Evolutionary conservation across 108 stramenopile genomes (phyloP).

Genomic region (Pinguiococcus pyrenoidosus): DNA sequence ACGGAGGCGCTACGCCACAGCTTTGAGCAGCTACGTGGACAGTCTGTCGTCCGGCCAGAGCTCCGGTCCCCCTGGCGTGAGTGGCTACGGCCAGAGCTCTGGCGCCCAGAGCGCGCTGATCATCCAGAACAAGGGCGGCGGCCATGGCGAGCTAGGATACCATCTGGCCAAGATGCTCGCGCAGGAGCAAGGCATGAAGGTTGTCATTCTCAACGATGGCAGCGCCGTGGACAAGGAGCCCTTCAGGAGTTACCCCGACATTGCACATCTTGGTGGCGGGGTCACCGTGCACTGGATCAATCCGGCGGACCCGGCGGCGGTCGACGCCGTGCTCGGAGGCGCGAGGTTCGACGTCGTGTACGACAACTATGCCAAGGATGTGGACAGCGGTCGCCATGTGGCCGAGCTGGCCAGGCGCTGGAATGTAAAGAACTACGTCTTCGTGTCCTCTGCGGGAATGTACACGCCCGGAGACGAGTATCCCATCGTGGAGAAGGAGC

Average conservation of each 20-base stretch:
- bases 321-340: constrained; percentile 8
- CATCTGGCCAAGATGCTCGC: constrained; percentile 18
- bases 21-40: too few relatives aligned
- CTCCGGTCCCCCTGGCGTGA: too few relatives aligned
- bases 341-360: constrained; percentile 20
- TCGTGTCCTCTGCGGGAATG: constrained; percentile 26
- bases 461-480: constrained; percentile 21
- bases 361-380: constrained; percentile 28
- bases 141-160: constrained; percentile 25
- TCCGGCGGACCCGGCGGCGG: constrained; percentile 13
- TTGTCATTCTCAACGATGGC: constrained; percentile 17
- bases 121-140: constrained; percentile 30
- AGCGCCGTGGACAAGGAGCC: constrained; percentile 15
- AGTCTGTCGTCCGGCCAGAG: too few relatives aligned
- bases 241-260: constrained; percentile 17
- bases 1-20: too few relatives aligned
- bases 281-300: constrained; percentile 24
- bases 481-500: not conserved
- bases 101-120: too few relatives aligned
- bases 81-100: too few relatives aligned
- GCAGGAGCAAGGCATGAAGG: constrained; percentile 5
- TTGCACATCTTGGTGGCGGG: constrained; percentile 4
- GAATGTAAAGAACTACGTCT: constrained; percentile 20
- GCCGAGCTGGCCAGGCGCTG: constrained; percentile 8
- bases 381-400: constrained; percentile 10